These are phyloP conservation scores for Septoria petroselini DNA, from an alignment of 2,329 filamentous ascomycete genomes.

Conservation along the genomic window DNA sequence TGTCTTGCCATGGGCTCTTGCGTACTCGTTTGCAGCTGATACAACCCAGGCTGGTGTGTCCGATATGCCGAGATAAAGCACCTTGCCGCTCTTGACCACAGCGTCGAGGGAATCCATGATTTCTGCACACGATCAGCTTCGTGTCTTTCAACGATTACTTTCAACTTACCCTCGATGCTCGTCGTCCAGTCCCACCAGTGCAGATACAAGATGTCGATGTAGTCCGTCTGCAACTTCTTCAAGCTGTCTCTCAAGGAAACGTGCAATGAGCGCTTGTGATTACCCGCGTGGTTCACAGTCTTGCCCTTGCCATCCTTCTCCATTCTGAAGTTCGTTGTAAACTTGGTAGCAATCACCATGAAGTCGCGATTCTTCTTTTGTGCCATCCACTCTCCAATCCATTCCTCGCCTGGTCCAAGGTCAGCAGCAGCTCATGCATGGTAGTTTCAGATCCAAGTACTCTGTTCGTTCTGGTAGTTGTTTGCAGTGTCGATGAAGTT, in stretches of 20 bases:
- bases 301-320: slow-evolving; percentile 49
- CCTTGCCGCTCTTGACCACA: slow-evolving; percentile 42
- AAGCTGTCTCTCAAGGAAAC: slow-evolving; percentile 44
- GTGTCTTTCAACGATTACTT: not conserved
- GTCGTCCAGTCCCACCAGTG: slow-evolving; percentile 45
- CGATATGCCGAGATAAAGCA: slow-evolving; percentile 46
- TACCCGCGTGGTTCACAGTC: slow-evolving; percentile 59
- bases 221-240: slow-evolving; percentile 62
- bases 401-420: slow-evolving; percentile 33
- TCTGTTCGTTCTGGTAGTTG: slow-evolving; percentile 43
- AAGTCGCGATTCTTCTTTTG: slow-evolving; percentile 37
- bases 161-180: slow-evolving; percentile 35
- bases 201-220: slow-evolving; percentile 57
- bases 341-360: slow-evolving; percentile 46
- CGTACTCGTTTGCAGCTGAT: slow-evolving; percentile 42
- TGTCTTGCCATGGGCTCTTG: slow-evolving; percentile 38
- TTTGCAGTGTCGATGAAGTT: slow-evolving; percentile 39
- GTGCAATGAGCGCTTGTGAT: slow-evolving; percentile 60
- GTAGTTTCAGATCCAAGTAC: not conserved
- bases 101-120: slow-evolving; percentile 46
- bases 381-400: slow-evolving; percentile 48
- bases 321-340: slow-evolving; percentile 33
- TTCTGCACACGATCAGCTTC: slow-evolving; percentile 30
- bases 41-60: slow-evolving; percentile 47
- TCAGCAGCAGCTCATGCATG: too few species aligned